Evolutionary conservation across 1,139 yeast genomes (phyloP), one percentile per base, ranked within the genome.

Genomic region (Diutina siamensis): DNA sequence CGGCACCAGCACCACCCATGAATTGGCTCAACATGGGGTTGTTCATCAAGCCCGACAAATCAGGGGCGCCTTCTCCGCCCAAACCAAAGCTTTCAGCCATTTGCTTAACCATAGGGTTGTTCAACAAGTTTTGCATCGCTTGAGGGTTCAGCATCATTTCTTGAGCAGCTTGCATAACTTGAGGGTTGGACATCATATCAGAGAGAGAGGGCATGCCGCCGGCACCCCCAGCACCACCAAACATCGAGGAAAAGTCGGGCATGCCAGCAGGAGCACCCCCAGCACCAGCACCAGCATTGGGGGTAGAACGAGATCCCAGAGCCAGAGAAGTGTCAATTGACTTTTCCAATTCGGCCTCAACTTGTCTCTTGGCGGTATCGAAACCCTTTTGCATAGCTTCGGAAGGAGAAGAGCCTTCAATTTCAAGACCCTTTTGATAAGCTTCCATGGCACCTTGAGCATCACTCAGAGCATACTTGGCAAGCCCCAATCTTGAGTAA

Each of bases 381-480:
- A 79, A 88, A 47, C 97, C 98, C 60, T 83, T 82, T 63, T 75
- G 76, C 97, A 92, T 92, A 25, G 94, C 92, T 41, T 84, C 95
- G 17, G 92, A 79, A 48, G 89, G 87, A 45, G 68, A 67, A 45
- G 78, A 84, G 40, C 97, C 97, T 66, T 92, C 98, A 45, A 80
- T 77, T 48, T 83, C 87, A 55, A 89, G 67, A 40, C 97, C 98
- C 54, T 74, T 74, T 64, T 85, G 80, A 66, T 92, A 92, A 25
- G 98, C 97, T 44, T 87, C 84, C 72, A 88, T 71, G 9, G 98
- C 79, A 40, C 84, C 95, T 63, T 83, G 80, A 48, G 94, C 83
- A 58, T 88, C 89, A 17, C 95, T 95, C 51, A 83, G 71, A 21
- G 96, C 95, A 61, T 83, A 89, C 58, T 82, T 78, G 4, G 98